phyloP scores from a whole-genome alignment of 306 rosid species.

The Vicia faba region DNA sequence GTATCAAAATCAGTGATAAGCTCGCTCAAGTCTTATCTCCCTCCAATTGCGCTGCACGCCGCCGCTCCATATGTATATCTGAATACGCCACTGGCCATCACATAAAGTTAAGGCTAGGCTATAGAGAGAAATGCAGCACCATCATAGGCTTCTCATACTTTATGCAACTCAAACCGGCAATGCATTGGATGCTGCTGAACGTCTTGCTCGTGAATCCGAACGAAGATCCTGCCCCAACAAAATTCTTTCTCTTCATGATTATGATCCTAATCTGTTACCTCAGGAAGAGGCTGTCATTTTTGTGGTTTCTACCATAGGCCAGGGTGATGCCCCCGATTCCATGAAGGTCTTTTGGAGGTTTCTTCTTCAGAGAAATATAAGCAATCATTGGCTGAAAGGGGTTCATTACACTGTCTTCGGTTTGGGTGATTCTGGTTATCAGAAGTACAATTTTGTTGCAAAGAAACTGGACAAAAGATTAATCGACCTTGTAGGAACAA shows the following conservation, averaged over 20 bases:
- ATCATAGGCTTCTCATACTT: conserved; percentile 56
- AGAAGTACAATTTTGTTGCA: conserved; percentile 88
- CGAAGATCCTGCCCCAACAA: conserved; percentile 60
- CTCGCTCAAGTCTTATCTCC: no score
- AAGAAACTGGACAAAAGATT: conserved; percentile 95
- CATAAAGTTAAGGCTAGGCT: not conserved
- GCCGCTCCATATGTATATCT: no score
- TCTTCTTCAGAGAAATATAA: conserved; percentile 76
- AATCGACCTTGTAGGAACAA: conserved; percentile 72
- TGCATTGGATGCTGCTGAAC: conserved; percentile 89
- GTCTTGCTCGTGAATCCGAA: conserved; percentile 77
- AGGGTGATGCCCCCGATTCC: conserved; percentile 90
- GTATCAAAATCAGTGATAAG: no score
- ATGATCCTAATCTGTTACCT: conserved; percentile 61
- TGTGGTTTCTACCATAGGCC: conserved; percentile 96
- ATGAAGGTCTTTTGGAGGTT: conserved; percentile 92
- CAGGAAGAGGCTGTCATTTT: conserved; percentile 68
- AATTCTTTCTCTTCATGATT: conserved; percentile 63
- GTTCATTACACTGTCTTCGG: conserved; percentile 81
- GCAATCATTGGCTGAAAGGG: conserved; percentile 70
- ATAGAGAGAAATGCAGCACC: conserved; percentile 1
- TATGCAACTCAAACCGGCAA: conserved; percentile 85
- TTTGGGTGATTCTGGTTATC: conserved; percentile 93
- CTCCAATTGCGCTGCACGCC: no score
- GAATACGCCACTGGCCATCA: not conserved